Evolutionary conservation across 129 eudicot species (phyloP).

Genomic region (Chrysanthemum makinoi): DNA sequence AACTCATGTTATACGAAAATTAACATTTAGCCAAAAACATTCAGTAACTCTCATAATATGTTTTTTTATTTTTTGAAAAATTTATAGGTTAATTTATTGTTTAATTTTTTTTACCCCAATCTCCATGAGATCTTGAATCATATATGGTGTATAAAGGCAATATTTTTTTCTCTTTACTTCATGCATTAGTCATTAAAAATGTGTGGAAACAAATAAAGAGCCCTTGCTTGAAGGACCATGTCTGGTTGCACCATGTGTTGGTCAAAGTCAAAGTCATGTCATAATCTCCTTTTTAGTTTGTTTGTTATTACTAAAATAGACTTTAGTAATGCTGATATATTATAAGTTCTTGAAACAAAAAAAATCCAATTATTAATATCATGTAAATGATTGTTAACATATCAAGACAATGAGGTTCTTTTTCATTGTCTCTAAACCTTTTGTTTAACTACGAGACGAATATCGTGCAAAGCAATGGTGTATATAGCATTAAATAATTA

Average conservation of each 20-base stretch:
- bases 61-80: not conserved
- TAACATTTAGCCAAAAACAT: not conserved
- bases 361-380: not conserved
- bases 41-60: not conserved
- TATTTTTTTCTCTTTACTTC: not conserved
- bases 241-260: conserved; percentile 22
- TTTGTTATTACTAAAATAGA: not conserved
- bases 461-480: too few species aligned
- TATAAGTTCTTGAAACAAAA: not conserved
- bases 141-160: not conserved
- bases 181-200: not conserved
- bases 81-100: not conserved
- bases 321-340: not conserved
- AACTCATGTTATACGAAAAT: too few species aligned
- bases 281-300: not conserved
- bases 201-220: conserved; percentile 1
- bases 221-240: conserved; percentile 24
- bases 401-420: not conserved
- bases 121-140: conserved; percentile 27
- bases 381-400: not conserved
- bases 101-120: conserved; percentile 6
- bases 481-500: too few species aligned
- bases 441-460: not conserved
- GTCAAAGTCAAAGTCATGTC: conserved; percentile 11
- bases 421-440: not conserved